Conservation (phyloP, 148 eudicot genomes). For the Arbutus unedo region DNA sequence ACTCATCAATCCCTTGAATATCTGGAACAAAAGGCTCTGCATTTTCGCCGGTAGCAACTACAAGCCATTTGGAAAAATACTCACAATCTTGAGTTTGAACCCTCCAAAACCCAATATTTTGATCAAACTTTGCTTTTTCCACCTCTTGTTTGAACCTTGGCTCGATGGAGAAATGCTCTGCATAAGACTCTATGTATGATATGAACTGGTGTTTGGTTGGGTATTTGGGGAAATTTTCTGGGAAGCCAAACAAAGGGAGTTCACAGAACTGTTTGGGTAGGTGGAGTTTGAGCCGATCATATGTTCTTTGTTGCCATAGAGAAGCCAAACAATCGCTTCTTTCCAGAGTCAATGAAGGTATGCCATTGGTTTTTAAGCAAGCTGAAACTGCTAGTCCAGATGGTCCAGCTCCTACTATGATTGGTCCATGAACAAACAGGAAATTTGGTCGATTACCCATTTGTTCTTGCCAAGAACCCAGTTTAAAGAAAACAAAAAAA, state of each 20-base stretch:
- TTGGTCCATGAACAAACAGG: conserved; percentile 45
- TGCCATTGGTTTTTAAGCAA: conserved; percentile 50
- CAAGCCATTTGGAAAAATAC: conserved; percentile 59
- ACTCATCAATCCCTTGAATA: conserved; percentile 62
- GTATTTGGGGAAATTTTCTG: conserved; percentile 67
- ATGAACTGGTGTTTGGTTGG: conserved; percentile 73
- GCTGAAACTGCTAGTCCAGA: conserved; percentile 89
- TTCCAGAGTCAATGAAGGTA: conserved; percentile 69
- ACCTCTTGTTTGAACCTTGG: conserved; percentile 66
- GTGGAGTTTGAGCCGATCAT: conserved; percentile 85
- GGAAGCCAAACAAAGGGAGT: conserved; percentile 69
- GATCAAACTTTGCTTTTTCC: conserved; percentile 44
- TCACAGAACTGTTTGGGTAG: conserved; percentile 80
- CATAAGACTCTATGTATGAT: conserved; percentile 72
- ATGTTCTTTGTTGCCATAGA: conserved; percentile 76
- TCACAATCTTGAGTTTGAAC: conserved; percentile 40
- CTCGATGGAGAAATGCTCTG: conserved; percentile 45
- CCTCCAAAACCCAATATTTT: conserved; percentile 35
- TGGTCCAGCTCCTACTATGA: conserved; percentile 92
- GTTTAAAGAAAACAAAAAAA: no score
- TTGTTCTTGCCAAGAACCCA: conserved; percentile 44
- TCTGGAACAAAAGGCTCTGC: conserved; percentile 79
- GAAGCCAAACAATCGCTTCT: conserved; percentile 84
- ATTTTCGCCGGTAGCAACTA: conserved; percentile 93
- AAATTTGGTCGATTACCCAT: conserved; percentile 20